phyloP scores from a whole-genome alignment of 306 rosid genomes.

The Lablab purpureus region DNA sequence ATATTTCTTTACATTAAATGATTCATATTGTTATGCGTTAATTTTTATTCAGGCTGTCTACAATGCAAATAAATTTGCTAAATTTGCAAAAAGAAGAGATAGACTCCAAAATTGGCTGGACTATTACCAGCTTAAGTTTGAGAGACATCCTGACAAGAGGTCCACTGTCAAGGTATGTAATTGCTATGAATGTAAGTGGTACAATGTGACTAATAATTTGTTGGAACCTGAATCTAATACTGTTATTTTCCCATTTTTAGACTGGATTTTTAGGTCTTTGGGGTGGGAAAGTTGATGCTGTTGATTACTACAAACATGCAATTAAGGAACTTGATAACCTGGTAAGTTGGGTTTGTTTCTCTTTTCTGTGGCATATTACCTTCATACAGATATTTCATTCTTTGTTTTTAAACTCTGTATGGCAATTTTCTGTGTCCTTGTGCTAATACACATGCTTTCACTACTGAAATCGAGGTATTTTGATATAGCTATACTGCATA shows the following conservation, averaged over 20 bases:
- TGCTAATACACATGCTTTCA: conserved; percentile 12
- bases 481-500: conserved; percentile 27
- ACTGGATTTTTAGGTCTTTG: conserved; percentile 71
- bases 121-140: conserved; percentile 87
- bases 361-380: conserved; percentile 32
- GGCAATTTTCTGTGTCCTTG: conserved; percentile 7
- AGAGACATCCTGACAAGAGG: conserved; percentile 79
- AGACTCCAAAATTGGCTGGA: conserved; percentile 93
- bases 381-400: background rate
- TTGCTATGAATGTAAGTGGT: conserved; percentile 35
- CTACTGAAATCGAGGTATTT: conserved; percentile 35
- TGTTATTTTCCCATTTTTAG: conserved; percentile 55
- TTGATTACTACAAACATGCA: conserved; percentile 76
- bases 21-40: conserved; percentile 30
- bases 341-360: conserved; percentile 57
- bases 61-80: conserved; percentile 89
- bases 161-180: conserved; percentile 70
- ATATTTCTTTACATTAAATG: conserved; percentile 28
- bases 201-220: background rate
- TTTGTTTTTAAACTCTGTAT: background rate
- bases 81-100: conserved; percentile 68
- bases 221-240: conserved; percentile 35
- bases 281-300: conserved; percentile 78
- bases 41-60: conserved; percentile 81
- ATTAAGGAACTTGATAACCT: conserved; percentile 70